Conservation (phyloP, 352 stramenopile genomes). For the Albugo candida region DNA sequence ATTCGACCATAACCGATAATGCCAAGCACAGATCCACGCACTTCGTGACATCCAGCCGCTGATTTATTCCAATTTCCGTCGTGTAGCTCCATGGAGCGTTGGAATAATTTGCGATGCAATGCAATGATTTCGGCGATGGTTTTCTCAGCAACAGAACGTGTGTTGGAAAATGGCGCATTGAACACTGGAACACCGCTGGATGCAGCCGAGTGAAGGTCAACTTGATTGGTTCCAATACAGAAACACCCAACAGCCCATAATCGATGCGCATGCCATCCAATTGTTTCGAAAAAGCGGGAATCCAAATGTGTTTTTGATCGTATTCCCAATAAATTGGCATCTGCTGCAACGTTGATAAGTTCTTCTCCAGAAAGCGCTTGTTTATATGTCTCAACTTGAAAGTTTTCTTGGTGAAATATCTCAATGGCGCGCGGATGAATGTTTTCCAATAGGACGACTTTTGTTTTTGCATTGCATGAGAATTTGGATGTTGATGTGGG, state of each 20-base stretch:
- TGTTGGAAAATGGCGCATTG: conserved; percentile 76
- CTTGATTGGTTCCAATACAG: conserved; percentile 71
- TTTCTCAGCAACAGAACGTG: conserved; percentile 68
- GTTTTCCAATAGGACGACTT: conserved; percentile 69
- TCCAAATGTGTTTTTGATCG: conserved; percentile 71
- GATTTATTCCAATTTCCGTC: conserved; percentile 64
- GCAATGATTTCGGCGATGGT: conserved; percentile 65
- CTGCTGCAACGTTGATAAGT: conserved; percentile 44
- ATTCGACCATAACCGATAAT: conserved; percentile 72
- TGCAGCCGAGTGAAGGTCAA: conserved; percentile 34
- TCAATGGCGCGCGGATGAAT: conserved; percentile 59
- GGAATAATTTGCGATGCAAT: conserved; percentile 66
- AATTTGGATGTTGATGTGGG: no score
- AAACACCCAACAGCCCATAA: conserved; percentile 66
- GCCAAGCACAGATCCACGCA: conserved; percentile 58
- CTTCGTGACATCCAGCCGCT: conserved; percentile 52
- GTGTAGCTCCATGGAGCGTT: conserved; percentile 57
- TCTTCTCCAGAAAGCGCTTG: conserved; percentile 46
- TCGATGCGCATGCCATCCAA: conserved; percentile 60
- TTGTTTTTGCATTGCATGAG: conserved; percentile 20
- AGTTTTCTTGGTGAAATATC: conserved; percentile 61
- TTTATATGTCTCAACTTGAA: conserved; percentile 62
- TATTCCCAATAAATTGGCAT: conserved; percentile 62
- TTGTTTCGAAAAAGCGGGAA: conserved; percentile 46
- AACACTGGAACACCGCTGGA: conserved; percentile 55